These are phyloP conservation scores for Saturnispora serradocipensis DNA, from an alignment of 805 yeast species.

Conservation along the genomic window DNA sequence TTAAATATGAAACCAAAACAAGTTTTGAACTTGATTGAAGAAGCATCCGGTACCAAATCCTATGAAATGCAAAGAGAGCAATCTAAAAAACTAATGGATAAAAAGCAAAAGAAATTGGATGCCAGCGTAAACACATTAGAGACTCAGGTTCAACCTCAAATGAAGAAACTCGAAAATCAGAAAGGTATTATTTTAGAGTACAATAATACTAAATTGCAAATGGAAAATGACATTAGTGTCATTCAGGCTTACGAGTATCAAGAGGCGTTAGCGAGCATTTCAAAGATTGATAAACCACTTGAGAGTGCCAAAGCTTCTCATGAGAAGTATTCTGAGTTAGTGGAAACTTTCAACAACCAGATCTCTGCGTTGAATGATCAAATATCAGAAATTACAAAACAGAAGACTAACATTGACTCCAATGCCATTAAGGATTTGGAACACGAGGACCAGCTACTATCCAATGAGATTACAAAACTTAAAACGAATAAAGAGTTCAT, in stretches of 20 bases:
- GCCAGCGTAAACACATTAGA: slow-evolving; percentile 64
- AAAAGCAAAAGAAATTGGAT: slow-evolving; percentile 75
- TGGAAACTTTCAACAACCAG: slow-evolving; percentile 34
- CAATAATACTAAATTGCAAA: slow-evolving; percentile 42
- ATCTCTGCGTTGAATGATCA: slow-evolving; percentile 45
- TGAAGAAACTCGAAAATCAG: slow-evolving; percentile 71
- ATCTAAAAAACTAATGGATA: slow-evolving; percentile 85
- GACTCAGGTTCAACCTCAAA: slow-evolving; percentile 90
- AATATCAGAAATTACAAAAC: slow-evolving; percentile 40
- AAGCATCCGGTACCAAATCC: slow-evolving; percentile 96
- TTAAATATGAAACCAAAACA: slow-evolving; percentile 93
- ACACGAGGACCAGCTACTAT: slow-evolving; percentile 40
- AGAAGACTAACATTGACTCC: slow-evolving; percentile 51
- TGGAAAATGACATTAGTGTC: slow-evolving; percentile 8
- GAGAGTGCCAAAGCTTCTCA: neutral
- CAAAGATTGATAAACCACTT: slow-evolving; percentile 4
- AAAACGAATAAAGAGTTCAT: slow-evolving; percentile 47
- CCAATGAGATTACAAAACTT: slow-evolving; percentile 59
- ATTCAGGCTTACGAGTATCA: slow-evolving; percentile 20
- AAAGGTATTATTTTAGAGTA: slow-evolving; percentile 76
- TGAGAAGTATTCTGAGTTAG: slow-evolving; percentile 32
- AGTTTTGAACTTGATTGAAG: slow-evolving; percentile 84
- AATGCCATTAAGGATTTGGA: slow-evolving; percentile 55
- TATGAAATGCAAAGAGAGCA: slow-evolving; percentile 89
- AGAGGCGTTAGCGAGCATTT: slow-evolving; percentile 19